Evolutionary conservation across 2,329 filamentous ascomycete genomes (phyloP).

Genomic region (Calonectria pauciramosa): DNA sequence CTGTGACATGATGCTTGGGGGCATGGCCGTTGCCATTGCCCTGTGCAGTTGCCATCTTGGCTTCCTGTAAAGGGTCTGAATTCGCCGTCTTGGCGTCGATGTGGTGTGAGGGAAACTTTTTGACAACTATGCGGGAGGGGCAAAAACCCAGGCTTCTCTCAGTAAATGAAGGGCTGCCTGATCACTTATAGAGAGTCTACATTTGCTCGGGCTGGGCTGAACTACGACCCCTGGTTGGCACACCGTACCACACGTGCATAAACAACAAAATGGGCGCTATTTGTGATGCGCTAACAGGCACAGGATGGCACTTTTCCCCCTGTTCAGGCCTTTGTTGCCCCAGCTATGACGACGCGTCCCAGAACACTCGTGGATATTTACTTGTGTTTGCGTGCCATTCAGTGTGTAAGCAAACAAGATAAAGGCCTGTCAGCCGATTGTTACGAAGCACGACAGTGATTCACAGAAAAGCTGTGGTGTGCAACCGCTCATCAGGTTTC

Average conservation of each 20-base stretch:
- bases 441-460: background rate
- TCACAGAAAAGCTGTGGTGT: background rate
- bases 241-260: background rate
- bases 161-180: background rate
- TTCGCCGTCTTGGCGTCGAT: constrained; percentile 36
- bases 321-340: background rate
- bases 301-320: background rate
- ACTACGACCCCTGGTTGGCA: background rate
- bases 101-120: constrained; percentile 17
- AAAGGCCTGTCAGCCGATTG: background rate
- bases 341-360: constrained; percentile 2
- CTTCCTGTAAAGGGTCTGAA: constrained; percentile 30
- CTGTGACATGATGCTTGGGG: constrained; percentile 34
- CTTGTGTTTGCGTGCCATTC: background rate
- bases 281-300: constrained; percentile 18
- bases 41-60: constrained; percentile 25
- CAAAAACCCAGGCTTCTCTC: background rate
- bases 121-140: background rate
- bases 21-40: constrained; percentile 13
- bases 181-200: background rate
- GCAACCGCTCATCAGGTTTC: background rate
- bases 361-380: background rate
- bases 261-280: constrained; percentile 14
- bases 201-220: constrained; percentile 9
- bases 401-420: background rate